Conservation (phyloP, 108 stramenopile genomes). For the Cyclotella kingstonii region DNA sequence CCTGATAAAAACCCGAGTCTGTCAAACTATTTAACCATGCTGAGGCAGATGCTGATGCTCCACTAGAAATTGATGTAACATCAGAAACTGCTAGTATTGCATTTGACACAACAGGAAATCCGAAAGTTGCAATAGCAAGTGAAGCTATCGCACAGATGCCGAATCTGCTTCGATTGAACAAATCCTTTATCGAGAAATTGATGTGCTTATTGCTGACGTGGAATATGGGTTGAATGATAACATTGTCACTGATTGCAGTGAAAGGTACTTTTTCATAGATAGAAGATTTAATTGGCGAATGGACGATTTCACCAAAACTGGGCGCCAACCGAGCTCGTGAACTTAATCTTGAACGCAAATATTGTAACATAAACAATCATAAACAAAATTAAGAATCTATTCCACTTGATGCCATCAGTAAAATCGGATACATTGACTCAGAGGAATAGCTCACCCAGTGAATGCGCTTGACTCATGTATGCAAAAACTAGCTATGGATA, state of each 20-base stretch:
- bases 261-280: constrained; percentile 2
- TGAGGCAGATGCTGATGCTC: constrained; percentile 17
- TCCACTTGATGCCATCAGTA: too few relatives aligned
- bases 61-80: constrained; percentile 20
- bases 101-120: constrained; percentile 33
- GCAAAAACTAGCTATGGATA: too few relatives aligned
- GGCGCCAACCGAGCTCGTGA: constrained; percentile 9
- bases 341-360: too few relatives aligned
- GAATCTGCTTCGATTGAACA: constrained; percentile 11
- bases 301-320: constrained; percentile 1
- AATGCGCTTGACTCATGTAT: too few relatives aligned
- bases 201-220: constrained; percentile 1
- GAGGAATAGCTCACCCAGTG: too few relatives aligned
- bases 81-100: constrained; percentile 40
- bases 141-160: constrained; percentile 14
- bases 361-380: too few relatives aligned
- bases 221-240: too few relatives aligned
- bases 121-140: constrained; percentile 22
- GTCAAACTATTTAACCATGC: constrained; percentile 49
- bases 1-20: constrained; percentile 89
- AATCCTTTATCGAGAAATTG: too few relatives aligned
- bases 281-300: too few relatives aligned
- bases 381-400: too few relatives aligned
- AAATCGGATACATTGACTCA: too few relatives aligned
- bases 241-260: constrained; percentile 1